Base-by-base conservation (phyloP, 225 moss, liverwort and hornwort genomes). In the Ulota crispa region DNA sequence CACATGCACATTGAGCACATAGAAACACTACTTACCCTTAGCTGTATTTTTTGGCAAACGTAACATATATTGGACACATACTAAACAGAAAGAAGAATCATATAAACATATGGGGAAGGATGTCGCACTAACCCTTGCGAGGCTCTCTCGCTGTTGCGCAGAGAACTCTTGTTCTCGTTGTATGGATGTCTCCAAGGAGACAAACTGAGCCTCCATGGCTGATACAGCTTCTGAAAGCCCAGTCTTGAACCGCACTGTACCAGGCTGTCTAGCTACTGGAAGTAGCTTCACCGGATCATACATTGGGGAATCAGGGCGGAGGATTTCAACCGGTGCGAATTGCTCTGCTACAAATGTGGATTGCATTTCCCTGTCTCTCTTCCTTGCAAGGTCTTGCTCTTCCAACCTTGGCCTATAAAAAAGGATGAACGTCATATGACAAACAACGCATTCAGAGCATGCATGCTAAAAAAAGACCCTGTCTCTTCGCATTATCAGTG, bases 201-300 rank as follows among this genome's bases (percentile, higher is more conserved):
- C 88, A 75, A 95, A 82, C 76, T 93, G 95, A 79, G 87, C 72
- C 70, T 94, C 93, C 97, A 97, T 93, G 55, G 86, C 92, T 77
- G 82, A 73, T 23, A 97, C 92, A 70, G 93, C 91, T 85, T 92
- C 93, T 78, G 87, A 68, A 75, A 97, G 86, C 21, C 97, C 94
- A 28, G 89, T 94, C 68, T 88, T 73, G 20, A 89, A 80, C 30
- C 54, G 77, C 45, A 70, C 45, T 64, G 81, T 77, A 75, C 88
- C 89, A 60, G 69, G 43, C 4, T 83, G 82, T 75, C 77, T 80
- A 70, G 61, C 90, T 77, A 47, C 55, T 45, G 89, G 71, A 65
- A 87, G 83, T 42, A 81, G 68, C 28, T 75, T 87, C 64, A 81
- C 73, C 67, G 80, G 68, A 76, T 62, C 54, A 63, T 83, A 64